These are phyloP conservation scores for Eragrostis curvula DNA, from an alignment of 176 grass and related monocot species.

Conservation along the genomic window DNA sequence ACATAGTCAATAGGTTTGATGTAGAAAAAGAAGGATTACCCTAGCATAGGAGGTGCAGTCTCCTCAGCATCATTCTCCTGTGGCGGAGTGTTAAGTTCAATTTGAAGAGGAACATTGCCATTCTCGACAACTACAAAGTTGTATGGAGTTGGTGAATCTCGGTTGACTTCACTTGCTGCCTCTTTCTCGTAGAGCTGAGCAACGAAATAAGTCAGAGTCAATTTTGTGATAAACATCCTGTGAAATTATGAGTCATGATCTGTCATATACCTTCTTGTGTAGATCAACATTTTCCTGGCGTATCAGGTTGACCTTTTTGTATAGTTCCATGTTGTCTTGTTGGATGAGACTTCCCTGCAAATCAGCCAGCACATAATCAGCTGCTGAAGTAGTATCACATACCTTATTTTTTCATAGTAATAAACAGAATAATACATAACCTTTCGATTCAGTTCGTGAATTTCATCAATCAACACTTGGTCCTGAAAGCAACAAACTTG, in stretches of 20 bases:
- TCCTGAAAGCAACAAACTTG: slow-evolving; percentile 56
- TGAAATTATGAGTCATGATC: slow-evolving; percentile 15
- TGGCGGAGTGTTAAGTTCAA: slow-evolving; percentile 64
- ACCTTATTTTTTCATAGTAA: not conserved
- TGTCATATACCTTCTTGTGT: slow-evolving; percentile 66
- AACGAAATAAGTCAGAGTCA: slow-evolving; percentile 5
- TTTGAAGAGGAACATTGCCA: slow-evolving; percentile 50
- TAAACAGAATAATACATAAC: slow-evolving; percentile 34
- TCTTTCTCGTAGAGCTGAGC: slow-evolving; percentile 57
- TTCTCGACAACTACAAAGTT: slow-evolving; percentile 55
- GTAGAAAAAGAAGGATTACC: slow-evolving; percentile 58
- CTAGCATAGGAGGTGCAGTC: slow-evolving; percentile 59
- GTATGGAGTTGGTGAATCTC: slow-evolving; percentile 55
- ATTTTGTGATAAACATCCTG: slow-evolving; percentile 4
- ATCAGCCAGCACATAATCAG: slow-evolving; percentile 40
- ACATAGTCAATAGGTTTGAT: slow-evolving; percentile 3
- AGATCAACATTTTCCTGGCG: slow-evolving; percentile 72
- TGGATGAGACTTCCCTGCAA: slow-evolving; percentile 73
- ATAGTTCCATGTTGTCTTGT: slow-evolving; percentile 76
- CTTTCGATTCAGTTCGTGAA: slow-evolving; percentile 80
- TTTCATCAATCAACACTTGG: slow-evolving; percentile 69
- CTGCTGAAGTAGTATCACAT: slow-evolving; percentile 8
- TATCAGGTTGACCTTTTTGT: slow-evolving; percentile 69
- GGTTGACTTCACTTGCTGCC: slow-evolving; percentile 42
- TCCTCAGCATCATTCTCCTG: slow-evolving; percentile 42